phyloP scores from a whole-genome alignment of 192 early-diverging fungal species.

The Gonapodya sp. region DNA sequence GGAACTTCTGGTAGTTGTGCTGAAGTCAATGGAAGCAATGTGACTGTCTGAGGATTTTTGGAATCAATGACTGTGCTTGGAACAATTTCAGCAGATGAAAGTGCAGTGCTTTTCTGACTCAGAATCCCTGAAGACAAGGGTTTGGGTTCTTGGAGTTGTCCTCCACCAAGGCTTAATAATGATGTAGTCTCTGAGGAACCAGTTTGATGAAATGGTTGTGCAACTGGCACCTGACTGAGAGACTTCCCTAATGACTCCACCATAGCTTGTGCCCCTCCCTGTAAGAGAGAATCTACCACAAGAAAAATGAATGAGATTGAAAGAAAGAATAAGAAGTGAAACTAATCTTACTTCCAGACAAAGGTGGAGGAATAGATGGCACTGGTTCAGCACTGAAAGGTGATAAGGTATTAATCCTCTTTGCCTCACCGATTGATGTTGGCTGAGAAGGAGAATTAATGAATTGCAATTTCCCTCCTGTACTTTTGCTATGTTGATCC shows the following conservation, averaged over 20 bases:
- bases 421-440: not conserved
- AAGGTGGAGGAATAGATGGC: not conserved
- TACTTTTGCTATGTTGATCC: slow-evolving; percentile 1
- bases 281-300: not conserved
- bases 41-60: not conserved
- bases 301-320: not conserved
- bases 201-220: too few relatives aligned
- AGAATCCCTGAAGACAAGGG: too few relatives aligned
- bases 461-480: not conserved
- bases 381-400: too few relatives aligned
- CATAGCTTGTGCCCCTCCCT: too few relatives aligned
- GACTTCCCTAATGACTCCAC: too few relatives aligned
- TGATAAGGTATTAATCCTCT: too few relatives aligned
- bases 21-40: not conserved
- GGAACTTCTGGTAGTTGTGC: not conserved
- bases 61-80: not conserved
- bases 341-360: not conserved
- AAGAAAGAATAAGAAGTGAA: not conserved
- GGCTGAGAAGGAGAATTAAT: not conserved
- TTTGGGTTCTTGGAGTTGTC: too few relatives aligned
- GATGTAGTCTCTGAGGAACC: too few relatives aligned
- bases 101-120: not conserved
- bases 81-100: not conserved
- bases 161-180: too few relatives aligned
- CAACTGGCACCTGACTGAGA: too few relatives aligned